Base-by-base conservation (phyloP, 1,284 basidiomycete genomes). In the Trichosporon sp. region DNA sequence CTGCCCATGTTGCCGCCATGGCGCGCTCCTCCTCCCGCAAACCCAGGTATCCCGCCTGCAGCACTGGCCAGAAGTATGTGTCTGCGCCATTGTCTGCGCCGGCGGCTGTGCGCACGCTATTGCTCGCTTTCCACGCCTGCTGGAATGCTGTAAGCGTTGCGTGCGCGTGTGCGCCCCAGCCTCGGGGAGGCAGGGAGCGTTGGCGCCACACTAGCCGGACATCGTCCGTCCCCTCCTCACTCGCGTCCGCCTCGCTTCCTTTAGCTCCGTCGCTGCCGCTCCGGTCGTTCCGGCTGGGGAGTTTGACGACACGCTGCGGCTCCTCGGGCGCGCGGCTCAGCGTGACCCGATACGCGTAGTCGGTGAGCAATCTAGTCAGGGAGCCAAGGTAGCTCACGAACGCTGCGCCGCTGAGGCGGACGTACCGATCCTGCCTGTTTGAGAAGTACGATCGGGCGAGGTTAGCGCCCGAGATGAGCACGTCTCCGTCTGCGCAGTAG, bases 381-480 rank as follows among this genome's bases (percentile, higher is more conserved):
- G 87, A 86, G 67, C 87, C 85, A 68, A 95, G 91, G 75, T 98
- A 99, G 62, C 89, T 84, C 0, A 92, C 86, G 2, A 98, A 80
- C 0, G 77, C 73, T 0, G 85, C 81, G 1, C 81, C 78, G 1
- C 77, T 76, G 73, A 99, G 87, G 64, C 88, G 86, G 19, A 99
- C 80, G 78, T 99, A 99, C 25, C 95, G 88, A 79, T 99, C 95
- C 81, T 95, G 91, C 19, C 95, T 87, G 72, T 98, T 87, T 0
- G 92, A 90, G 71, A 99, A 99, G 79, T 99, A 99, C 29, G 94
- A 92, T 60, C 86, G 84, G 72, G 90, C 95, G 56, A 99, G 84
- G 76, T 99, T 99, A n/a, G 95, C 95, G 1, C 95, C 96, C 73
- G 88, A 92, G 68, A 99, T 88, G 76, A 99, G 86, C 37, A 99